These are phyloP conservation scores for Ceriops zippeliana DNA, from an alignment of 345 rosid species.

Conservation along the genomic window DNA sequence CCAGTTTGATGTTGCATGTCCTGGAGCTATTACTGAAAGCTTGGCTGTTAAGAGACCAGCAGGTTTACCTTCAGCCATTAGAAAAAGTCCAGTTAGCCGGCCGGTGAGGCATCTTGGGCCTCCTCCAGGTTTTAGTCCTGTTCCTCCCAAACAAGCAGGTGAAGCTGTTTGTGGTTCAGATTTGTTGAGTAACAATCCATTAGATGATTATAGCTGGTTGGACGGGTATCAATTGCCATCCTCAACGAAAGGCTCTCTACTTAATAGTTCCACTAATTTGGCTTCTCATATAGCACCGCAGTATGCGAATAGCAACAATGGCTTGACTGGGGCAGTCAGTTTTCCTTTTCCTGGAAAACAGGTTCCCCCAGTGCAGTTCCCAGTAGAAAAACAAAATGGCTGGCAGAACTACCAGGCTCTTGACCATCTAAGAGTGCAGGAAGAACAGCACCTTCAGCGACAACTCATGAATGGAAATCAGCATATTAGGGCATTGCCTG, in stretches of 20 bases:
- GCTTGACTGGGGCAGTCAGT: constrained; percentile 47
- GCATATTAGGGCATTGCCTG: constrained; percentile 57
- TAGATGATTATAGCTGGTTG: constrained; percentile 96
- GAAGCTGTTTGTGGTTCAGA: constrained; percentile 45
- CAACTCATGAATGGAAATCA: constrained; percentile 54
- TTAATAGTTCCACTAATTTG: constrained; percentile 42
- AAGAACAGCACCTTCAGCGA: constrained; percentile 51
- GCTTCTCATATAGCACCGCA: constrained; percentile 46
- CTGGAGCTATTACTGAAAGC: constrained; percentile 44
- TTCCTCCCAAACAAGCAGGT: constrained; percentile 51
- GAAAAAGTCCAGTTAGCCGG: constrained; percentile 79
- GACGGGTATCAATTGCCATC: constrained; percentile 81
- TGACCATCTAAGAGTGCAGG: constrained; percentile 43
- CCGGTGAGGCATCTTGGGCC: constrained; percentile 82
- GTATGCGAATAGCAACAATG: constrained; percentile 42
- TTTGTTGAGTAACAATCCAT: constrained; percentile 28
- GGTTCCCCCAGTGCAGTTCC: constrained; percentile 49
- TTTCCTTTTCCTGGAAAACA: constrained; percentile 93
- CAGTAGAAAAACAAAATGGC: constrained; percentile 48
- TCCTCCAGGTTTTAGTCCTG: constrained; percentile 85
- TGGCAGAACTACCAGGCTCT: constrained; percentile 47
- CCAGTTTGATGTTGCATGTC: constrained; percentile 41
- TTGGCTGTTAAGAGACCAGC: constrained; percentile 36
- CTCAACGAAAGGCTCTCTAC: constrained; percentile 40
- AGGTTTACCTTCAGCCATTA: constrained; percentile 34